phyloP scores from a whole-genome alignment of 371 early-diverging fungal genomes.

The Gilbertella persicaria region DNA sequence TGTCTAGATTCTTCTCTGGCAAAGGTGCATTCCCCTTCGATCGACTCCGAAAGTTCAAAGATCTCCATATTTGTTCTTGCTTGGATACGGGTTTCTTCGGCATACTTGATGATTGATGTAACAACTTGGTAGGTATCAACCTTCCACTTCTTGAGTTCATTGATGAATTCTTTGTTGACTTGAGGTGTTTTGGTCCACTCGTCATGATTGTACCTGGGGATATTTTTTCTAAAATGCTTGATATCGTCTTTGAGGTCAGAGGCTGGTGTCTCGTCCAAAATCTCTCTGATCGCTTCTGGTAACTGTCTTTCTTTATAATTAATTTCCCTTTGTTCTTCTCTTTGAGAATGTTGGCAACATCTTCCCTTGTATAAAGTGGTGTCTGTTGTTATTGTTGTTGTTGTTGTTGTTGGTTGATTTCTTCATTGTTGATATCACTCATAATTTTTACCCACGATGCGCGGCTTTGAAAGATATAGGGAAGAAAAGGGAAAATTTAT shows the following conservation, averaged over 20 bases:
- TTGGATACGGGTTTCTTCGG: conserved; percentile 3
- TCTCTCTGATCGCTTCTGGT: no score
- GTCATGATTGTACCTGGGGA: no score
- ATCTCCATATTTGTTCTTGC: not conserved
- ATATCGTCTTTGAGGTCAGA: no score
- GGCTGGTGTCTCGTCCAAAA: no score
- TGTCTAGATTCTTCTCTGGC: not conserved
- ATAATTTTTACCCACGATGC: not conserved
- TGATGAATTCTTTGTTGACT: conserved; percentile 10
- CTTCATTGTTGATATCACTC: not conserved
- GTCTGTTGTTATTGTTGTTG: not conserved
- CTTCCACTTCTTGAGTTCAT: conserved; percentile 1
- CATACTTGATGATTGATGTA: conserved; percentile 7
- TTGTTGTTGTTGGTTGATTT: no score
- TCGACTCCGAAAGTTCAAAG: conserved; percentile 1
- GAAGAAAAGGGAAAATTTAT: not conserved
- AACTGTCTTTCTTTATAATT: no score
- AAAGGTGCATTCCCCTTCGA: not conserved
- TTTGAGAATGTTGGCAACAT: not conserved
- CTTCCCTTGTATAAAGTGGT: not conserved
- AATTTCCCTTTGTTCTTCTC: not conserved
- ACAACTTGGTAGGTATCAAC: conserved; percentile 6
- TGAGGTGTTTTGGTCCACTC: conserved; percentile 2
- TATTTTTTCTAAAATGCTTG: no score
- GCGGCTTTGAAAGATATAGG: not conserved